Conservation (phyloP, 2,329 filamentous ascomycete genomes). For the Fusarium multiceps region DNA sequence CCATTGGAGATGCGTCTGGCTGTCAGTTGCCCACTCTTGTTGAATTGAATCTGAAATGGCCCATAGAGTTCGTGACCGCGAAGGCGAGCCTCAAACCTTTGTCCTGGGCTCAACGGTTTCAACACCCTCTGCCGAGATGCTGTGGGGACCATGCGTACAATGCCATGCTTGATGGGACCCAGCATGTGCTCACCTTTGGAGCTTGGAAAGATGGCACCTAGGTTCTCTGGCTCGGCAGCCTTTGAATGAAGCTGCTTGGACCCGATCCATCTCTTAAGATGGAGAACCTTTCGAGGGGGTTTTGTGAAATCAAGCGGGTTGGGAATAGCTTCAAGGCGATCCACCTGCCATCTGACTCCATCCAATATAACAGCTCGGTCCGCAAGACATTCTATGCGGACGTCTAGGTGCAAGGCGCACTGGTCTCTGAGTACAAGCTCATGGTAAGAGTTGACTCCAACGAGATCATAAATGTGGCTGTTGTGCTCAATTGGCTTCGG, state of each 20-base stretch:
- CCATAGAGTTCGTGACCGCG: neutral
- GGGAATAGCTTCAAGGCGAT: neutral
- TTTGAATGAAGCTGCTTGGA: rapidly evolving
- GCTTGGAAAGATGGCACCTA: neutral
- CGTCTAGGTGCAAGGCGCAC: neutral
- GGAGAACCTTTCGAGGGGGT: neutral
- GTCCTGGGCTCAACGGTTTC: neutral
- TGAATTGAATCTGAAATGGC: neutral
- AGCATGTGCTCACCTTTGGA: neutral
- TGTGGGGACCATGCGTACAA: slow-evolving; percentile 5
- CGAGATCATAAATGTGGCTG: neutral
- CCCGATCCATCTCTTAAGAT: neutral
- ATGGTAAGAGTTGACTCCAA: neutral
- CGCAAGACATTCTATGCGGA: slow-evolving; percentile 2
- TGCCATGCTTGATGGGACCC: slow-evolving; percentile 8
- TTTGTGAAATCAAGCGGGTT: neutral
- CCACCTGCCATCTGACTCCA: neutral
- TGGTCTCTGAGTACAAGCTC: slow-evolving; percentile 1
- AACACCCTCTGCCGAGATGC: neutral
- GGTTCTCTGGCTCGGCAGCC: neutral
- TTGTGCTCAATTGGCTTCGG: neutral
- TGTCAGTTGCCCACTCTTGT: neutral
- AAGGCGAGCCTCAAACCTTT: neutral
- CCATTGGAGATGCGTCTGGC: neutral
- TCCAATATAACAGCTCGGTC: neutral